Percentiles rank a stretch among this genome's conserved stretches.
These are phyloP conservation scores for Viola odorata DNA, from an alignment of 345 rosid genomes.

Conservation along the genomic window DNA sequence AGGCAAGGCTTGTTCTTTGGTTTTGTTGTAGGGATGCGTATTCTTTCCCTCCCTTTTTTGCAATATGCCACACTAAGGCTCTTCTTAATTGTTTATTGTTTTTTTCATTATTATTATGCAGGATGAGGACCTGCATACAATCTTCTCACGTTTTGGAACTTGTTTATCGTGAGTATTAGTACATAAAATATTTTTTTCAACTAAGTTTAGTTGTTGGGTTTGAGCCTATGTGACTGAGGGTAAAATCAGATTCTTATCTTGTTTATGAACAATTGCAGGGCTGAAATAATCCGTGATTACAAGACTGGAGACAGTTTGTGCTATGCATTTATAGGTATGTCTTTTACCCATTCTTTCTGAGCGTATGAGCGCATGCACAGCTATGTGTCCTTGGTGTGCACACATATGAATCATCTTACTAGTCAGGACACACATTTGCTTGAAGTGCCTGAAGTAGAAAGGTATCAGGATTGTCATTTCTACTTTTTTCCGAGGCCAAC, in stretches of 20 bases:
- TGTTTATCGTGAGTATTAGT: constrained; percentile 59
- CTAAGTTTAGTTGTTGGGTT: not conserved
- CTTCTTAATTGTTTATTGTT: constrained; percentile 9
- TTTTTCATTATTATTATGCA: constrained; percentile 25
- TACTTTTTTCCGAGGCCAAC: no score
- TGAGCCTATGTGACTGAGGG: not conserved
- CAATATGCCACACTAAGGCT: constrained; percentile 6
- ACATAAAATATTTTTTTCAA: not conserved
- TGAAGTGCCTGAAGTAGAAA: not conserved
- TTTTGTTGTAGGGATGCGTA: not conserved
- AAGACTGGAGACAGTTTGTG: constrained; percentile 98
- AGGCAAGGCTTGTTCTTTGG: constrained; percentile 48
- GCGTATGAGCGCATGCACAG: not conserved
- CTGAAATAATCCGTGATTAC: constrained; percentile 81
- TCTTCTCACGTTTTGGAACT: constrained; percentile 92
- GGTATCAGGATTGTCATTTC: not conserved
- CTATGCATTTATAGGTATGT: constrained; percentile 89
- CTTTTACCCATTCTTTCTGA: constrained; percentile 5
- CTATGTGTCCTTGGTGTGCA: not conserved
- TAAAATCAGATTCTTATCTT: constrained; percentile 11
- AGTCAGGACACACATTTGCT: not conserved
- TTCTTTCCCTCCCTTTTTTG: constrained; percentile 1
- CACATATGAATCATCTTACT: not conserved
- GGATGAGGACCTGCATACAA: constrained; percentile 95
- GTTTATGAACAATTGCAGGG: constrained; percentile 43